Evolutionary conservation across 257 asterid species (phyloP), one percentile per base, ranked within the genome.

Genomic region (Salvia hispanica): DNA sequence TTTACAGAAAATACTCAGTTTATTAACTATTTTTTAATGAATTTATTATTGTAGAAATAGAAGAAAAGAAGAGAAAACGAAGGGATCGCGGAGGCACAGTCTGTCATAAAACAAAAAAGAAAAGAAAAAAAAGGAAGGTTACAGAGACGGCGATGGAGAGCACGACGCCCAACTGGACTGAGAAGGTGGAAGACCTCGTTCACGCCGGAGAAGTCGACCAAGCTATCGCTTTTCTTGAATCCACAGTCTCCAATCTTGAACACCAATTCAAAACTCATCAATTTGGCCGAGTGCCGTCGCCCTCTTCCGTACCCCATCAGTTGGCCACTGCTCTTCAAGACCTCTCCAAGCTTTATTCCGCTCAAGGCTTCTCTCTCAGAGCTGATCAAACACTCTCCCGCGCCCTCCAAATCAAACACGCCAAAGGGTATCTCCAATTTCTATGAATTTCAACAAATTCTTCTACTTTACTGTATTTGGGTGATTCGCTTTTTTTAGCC

Each of bases 111-210:
- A 34, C 1, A 52, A 37, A 52, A 42, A 34, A 3, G 5, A 34
- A 34, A 34, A 34, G 4, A 34, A 34, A 4, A 3, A 34, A 46
- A n/a, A n/a, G n/a, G n/a, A n/a, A 62, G 54, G 68, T 69, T 45
- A 65, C 10, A 61, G 50, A 52, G 52, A 65, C 50, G 64, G 57
- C 58, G 66, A 83, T 83, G 89, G 79, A 77, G 9, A 51, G 60
- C 73, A 56, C 77, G 75, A 36, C 34, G 56, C 36, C 39, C 68
- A 85, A 76, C 84, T 92, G 96, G 98, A 72, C 92, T 56, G 98
- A 88, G 80, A 71, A 69, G 67, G 90, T 79, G 36, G 97, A 92
- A 65, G 97, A 90, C 74, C 86, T 88, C 33, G 71, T 85, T 5
- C 73, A 79, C 11, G 83, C 28, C 42, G 95, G 92, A 28, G 86